Evolutionary conservation across 2,329 filamentous ascomycete genomes (phyloP).

Genomic region (Setomelanomma holmii): DNA sequence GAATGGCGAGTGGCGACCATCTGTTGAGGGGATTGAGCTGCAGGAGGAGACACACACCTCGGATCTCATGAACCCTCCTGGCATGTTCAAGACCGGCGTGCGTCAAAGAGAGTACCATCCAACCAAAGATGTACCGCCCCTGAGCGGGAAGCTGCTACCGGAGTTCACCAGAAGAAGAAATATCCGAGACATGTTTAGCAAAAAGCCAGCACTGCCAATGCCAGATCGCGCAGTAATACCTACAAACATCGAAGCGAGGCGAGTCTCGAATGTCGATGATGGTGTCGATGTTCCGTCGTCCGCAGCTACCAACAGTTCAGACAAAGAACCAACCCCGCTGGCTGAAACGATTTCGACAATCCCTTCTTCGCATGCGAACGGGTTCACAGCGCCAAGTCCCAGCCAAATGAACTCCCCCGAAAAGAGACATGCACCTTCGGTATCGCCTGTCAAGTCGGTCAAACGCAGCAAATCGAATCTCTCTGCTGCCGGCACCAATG

Average conservation of each 20-base stretch:
- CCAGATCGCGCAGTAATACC: slow-evolving; percentile 5
- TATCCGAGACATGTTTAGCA: slow-evolving; percentile 91
- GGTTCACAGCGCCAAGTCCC: slow-evolving; percentile 2
- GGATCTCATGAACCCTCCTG: slow-evolving; percentile 80
- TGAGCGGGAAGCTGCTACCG: slow-evolving; percentile 83
- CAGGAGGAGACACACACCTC: slow-evolving; percentile 62
- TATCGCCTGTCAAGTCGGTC: slow-evolving; percentile 25
- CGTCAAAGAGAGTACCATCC: slow-evolving; percentile 70
- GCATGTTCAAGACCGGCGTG: slow-evolving; percentile 72
- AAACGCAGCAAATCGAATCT: slow-evolving; percentile 61
- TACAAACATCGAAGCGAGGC: slow-evolving; percentile 3
- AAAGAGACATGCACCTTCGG: slow-evolving; percentile 37
- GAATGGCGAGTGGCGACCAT: slow-evolving; percentile 4
- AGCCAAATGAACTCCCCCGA: slow-evolving; percentile 35
- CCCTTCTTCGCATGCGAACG: slow-evolving; percentile 7
- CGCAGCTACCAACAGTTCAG: slow-evolving; percentile 6
- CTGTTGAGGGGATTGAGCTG: slow-evolving; percentile 28
- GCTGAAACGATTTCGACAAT: slow-evolving; percentile 7
- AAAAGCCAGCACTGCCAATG: slow-evolving; percentile 24
- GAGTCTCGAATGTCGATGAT: slow-evolving; percentile 1
- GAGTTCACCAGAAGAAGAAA: slow-evolving; percentile 85
- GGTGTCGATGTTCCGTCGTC: background rate
- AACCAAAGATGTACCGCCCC: slow-evolving; percentile 69
- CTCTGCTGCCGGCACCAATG: slow-evolving; percentile 24
- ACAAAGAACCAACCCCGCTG: slow-evolving; percentile 14